phyloP scores from a whole-genome alignment of 768 basidiomycete genomes.

The Boletus barrowsii region DNA sequence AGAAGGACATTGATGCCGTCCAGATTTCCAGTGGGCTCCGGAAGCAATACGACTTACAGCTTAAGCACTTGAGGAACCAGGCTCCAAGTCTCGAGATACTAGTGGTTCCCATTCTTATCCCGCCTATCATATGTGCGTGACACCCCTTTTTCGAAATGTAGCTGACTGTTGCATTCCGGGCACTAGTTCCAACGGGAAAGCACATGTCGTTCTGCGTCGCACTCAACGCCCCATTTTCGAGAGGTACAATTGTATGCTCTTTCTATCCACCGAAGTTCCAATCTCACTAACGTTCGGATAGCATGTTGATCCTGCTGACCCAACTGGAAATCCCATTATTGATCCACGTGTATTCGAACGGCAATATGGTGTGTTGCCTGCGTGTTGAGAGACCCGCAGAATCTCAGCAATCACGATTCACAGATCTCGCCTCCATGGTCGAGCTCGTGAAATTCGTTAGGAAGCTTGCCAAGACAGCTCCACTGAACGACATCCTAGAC shows the following conservation, averaged over 20 bases:
- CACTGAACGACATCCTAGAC: neutral
- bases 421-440: neutral
- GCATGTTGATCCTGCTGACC: neutral
- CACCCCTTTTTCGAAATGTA: neutral
- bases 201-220: neutral
- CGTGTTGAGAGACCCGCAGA: neutral
- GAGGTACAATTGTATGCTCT: neutral
- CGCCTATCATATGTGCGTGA: neutral
- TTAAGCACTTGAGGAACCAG: neutral
- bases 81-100: neutral
- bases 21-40: neutral
- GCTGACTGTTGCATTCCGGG: neutral
- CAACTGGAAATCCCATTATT: neutral
- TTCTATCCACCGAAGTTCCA: neutral
- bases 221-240: slow-evolving; percentile 1
- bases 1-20: neutral
- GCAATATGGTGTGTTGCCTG: neutral
- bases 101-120: neutral
- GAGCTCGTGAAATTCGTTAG: neutral
- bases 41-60: slow-evolving; percentile 3
- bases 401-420: neutral
- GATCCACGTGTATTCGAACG: slow-evolving; percentile 3
- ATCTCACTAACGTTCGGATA: neutral
- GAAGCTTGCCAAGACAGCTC: slow-evolving; percentile 1
- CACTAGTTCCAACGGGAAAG: neutral